Evolutionary conservation across 2,329 filamentous ascomycete genomes (phyloP).

Genomic region (Colletotrichum lentis): DNA sequence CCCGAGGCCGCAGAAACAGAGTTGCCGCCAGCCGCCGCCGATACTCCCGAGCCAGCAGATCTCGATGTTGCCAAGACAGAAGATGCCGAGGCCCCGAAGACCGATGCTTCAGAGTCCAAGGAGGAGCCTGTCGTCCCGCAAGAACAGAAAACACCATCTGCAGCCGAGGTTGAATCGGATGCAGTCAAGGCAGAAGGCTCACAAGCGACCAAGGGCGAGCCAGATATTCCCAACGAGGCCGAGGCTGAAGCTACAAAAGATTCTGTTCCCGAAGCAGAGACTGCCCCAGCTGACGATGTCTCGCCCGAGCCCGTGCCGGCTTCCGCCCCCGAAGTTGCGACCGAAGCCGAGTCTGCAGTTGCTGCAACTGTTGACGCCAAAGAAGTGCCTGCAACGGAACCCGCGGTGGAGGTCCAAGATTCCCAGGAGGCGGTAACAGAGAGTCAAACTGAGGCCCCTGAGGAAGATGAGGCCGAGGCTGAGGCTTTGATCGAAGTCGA

Average conservation of each 20-base stretch:
- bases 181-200: not conserved
- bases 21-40: not conserved
- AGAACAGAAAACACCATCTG: not conserved
- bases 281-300: not conserved
- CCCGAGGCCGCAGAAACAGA: not conserved
- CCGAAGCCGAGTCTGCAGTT: not conserved
- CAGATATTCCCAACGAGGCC: not conserved
- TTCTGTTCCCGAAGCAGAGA: not conserved
- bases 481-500: not conserved
- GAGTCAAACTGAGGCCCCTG: not conserved
- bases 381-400: not conserved
- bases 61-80: slow-evolving; percentile 3
- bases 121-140: not conserved
- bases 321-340: not conserved
- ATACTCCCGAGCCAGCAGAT: not conserved
- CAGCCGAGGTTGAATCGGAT: not conserved
- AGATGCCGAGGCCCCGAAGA: slow-evolving; percentile 2
- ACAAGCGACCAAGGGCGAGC: not conserved
- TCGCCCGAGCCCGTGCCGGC: not conserved
- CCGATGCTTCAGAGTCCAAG: not conserved
- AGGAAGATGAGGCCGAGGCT: not conserved
- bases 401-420: not conserved
- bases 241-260: not conserved
- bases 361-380: not conserved
- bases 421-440: not conserved